Conservation (phyloP, 2,329 filamentous ascomycete species). For the Blumeria graminis region DNA sequence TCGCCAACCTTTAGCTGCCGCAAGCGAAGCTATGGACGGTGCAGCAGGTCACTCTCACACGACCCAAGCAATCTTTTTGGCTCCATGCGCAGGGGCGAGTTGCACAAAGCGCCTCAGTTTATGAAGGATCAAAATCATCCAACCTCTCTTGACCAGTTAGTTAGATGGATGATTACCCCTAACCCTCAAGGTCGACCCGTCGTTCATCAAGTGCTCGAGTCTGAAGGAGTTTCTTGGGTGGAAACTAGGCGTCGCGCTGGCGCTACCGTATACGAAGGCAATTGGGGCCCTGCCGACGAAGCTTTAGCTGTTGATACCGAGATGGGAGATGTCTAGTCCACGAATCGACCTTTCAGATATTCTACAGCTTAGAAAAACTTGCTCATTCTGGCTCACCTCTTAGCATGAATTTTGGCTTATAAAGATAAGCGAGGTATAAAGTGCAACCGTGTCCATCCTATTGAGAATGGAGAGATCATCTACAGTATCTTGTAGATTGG, state of each 20-base stretch:
- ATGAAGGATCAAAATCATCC: slow-evolving; percentile 57
- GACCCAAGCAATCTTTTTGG: slow-evolving; percentile 16
- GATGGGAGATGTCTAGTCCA: slow-evolving; percentile 16
- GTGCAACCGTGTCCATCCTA: background rate
- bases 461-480: background rate
- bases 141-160: slow-evolving; percentile 60
- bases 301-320: slow-evolving; percentile 17
- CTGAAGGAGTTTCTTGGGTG: slow-evolving; percentile 61
- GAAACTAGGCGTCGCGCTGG: slow-evolving; percentile 52
- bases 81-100: slow-evolving; percentile 25
- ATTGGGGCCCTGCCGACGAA: slow-evolving; percentile 60
- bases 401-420: slow-evolving; percentile 7
- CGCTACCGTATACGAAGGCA: slow-evolving; percentile 89
- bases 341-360: background rate
- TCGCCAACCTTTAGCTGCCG: slow-evolving; percentile 14
- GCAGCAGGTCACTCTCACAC: slow-evolving; percentile 13
- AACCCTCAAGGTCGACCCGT: slow-evolving; percentile 49
- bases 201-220: slow-evolving; percentile 46
- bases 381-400: too few relatives aligned
- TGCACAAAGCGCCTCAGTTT: slow-evolving; percentile 53
- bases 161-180: slow-evolving; percentile 69
- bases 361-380: background rate
- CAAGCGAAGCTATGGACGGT: slow-evolving; percentile 12
- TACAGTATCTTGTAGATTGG: slow-evolving; percentile 1
- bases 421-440: slow-evolving; percentile 7